These are phyloP conservation scores for Leishmania tropica DNA, from an alignment of 208 protist species.

Conservation along the genomic window DNA sequence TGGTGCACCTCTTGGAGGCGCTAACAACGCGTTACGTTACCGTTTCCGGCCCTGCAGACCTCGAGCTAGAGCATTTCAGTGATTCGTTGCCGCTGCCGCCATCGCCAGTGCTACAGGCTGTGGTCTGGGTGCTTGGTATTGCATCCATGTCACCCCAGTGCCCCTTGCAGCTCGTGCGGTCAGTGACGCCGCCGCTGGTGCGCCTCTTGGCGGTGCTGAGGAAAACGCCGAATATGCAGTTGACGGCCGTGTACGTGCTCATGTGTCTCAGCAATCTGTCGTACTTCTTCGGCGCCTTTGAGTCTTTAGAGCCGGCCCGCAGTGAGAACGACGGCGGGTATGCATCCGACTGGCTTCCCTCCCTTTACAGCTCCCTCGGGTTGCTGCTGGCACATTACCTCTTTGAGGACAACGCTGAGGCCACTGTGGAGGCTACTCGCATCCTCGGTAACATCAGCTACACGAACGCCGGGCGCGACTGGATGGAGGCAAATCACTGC, in stretches of 20 bases:
- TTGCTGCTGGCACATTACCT: conserved; percentile 61
- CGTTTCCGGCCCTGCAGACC: neutral
- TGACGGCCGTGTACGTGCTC: conserved; percentile 67
- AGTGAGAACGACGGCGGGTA: neutral
- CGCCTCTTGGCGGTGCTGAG: conserved; percentile 54
- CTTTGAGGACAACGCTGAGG: conserved; percentile 78
- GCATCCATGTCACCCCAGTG: conserved; percentile 58
- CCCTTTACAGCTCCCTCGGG: conserved; percentile 58
- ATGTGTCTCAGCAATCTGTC: conserved; percentile 87
- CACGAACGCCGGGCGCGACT: conserved; percentile 79
- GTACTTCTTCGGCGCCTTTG: conserved; percentile 70
- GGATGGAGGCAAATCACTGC: conserved; percentile 78
- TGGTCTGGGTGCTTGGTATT: conserved; percentile 79
- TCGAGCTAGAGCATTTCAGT: neutral
- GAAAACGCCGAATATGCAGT: conserved; percentile 27
- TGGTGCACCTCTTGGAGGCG: conserved; percentile 20
- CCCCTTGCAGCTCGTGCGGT: conserved; percentile 43
- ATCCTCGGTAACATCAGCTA: conserved; percentile 80
- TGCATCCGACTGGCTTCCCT: conserved; percentile 21
- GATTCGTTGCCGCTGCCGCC: conserved; percentile 16
- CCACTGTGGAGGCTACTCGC: conserved; percentile 78
- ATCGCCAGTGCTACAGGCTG: conserved; percentile 42
- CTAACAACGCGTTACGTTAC: conserved; percentile 25
- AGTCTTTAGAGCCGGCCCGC: conserved; percentile 22
- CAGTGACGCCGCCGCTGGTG: conserved; percentile 44